Evolutionary conservation across 164 flowering plant species (phyloP).

Genomic region (Vitis amurensis): DNA sequence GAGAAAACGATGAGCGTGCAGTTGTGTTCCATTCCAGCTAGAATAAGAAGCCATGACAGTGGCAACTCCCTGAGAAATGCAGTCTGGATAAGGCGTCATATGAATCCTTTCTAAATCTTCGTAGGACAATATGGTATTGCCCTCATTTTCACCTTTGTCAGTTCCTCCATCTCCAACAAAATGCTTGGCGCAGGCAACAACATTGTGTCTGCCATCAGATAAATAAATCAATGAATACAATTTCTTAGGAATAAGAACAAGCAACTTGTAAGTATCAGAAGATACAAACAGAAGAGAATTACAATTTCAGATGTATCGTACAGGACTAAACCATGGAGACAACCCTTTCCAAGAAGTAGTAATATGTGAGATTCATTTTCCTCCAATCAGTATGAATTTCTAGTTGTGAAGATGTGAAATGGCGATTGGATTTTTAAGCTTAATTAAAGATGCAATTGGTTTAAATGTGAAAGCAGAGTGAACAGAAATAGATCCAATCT

Average conservation of each 20-base stretch:
- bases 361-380: not conserved
- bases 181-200: slow-evolving; percentile 73
- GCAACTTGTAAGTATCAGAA: not conserved
- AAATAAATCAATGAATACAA: slow-evolving; percentile 3
- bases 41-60: slow-evolving; percentile 87
- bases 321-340: not conserved
- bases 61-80: slow-evolving; percentile 77
- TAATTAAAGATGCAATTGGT: not conserved
- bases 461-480: not conserved
- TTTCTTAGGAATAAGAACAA: too few relatives aligned
- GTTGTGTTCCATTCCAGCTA: slow-evolving; percentile 73
- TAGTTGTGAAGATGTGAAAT: too few relatives aligned
- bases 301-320: not conserved
- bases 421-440: not conserved
- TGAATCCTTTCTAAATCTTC: slow-evolving; percentile 63
- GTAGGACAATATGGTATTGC: slow-evolving; percentile 55
- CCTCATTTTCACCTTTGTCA: slow-evolving; percentile 70
- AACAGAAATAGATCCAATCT: slow-evolving; percentile 1
- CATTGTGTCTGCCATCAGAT: slow-evolving; percentile 46
- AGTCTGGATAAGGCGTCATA: slow-evolving; percentile 75
- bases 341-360: not conserved
- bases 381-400: too few relatives aligned
- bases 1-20: slow-evolving; percentile 67
- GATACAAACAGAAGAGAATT: not conserved
- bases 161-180: slow-evolving; percentile 92